Percentiles rank a stretch among this genome's conserved stretches.
Evolutionary conservation across 2,329 filamentous ascomycete species (phyloP).

Genomic region (Verticillium longisporum): DNA sequence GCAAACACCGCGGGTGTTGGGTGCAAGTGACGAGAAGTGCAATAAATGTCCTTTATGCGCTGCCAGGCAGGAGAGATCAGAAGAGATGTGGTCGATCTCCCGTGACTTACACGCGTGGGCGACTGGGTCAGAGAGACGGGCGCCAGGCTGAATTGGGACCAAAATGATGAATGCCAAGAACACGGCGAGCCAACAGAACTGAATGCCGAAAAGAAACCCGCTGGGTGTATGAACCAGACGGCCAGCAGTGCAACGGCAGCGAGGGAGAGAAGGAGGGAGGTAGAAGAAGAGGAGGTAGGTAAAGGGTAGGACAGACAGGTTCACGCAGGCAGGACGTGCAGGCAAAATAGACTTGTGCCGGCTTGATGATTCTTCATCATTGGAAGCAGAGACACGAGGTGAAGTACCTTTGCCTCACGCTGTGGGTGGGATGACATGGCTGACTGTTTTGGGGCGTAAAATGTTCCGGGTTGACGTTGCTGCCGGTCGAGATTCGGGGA

Average conservation of each 20-base stretch:
- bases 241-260: not conserved
- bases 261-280: conserved; percentile 6
- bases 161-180: conserved; percentile 12
- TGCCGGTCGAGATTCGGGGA: not conserved
- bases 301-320: not conserved
- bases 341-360: not conserved
- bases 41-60: not conserved
- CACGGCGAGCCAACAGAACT: conserved; percentile 7
- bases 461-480: not conserved
- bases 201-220: not conserved
- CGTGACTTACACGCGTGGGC: not conserved
- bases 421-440: not conserved
- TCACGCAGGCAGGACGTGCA: not conserved
- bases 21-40: not conserved
- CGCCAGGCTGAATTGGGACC: not conserved
- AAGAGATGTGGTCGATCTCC: not conserved
- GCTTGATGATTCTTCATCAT: not conserved
- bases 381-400: not conserved
- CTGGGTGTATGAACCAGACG: too few species aligned
- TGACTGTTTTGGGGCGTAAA: not conserved
- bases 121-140: not conserved
- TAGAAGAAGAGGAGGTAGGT: conserved; percentile 1
- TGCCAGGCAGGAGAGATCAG: not conserved
- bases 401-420: not conserved
- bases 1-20: not conserved